Percentiles rank a stretch among this genome's conserved stretches.
Evolutionary conservation across 495 filamentous ascomycete genomes (phyloP).

Genomic region (Apiosordaria backusii): DNA sequence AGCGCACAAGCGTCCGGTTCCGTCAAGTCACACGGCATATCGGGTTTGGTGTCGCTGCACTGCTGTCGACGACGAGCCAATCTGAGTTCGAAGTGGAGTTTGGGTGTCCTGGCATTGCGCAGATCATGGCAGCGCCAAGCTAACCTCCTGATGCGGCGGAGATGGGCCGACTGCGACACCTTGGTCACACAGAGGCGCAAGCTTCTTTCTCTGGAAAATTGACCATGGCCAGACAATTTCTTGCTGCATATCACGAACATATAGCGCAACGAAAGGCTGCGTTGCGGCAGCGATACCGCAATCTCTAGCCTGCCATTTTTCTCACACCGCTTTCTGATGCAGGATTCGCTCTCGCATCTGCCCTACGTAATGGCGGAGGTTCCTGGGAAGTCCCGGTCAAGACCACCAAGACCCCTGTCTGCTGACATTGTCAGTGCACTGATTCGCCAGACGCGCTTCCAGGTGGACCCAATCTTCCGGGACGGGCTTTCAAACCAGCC

Average conservation of each 20-base stretch:
- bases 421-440: constrained; percentile 30
- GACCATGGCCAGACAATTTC: background rate
- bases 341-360: background rate
- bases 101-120: constrained; percentile 9
- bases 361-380: constrained; percentile 8
- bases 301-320: background rate
- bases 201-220: background rate
- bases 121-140: constrained; percentile 26
- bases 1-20: background rate
- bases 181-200: background rate
- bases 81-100: constrained; percentile 13
- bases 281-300: background rate
- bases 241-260: background rate
- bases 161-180: constrained; percentile 1
- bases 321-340: constrained; percentile 3
- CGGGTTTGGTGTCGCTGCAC: background rate
- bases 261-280: background rate
- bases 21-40: constrained; percentile 3
- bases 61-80: constrained; percentile 7
- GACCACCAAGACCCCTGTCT: constrained; percentile 19
- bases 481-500: constrained; percentile 9
- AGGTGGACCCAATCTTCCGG: constrained; percentile 13
- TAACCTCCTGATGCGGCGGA: constrained; percentile 7
- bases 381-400: background rate
- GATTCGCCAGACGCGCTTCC: constrained; percentile 19